phyloP scores from a whole-genome alignment of 2,329 filamentous ascomycete genomes.

The Tolypocladium amazonense region DNA sequence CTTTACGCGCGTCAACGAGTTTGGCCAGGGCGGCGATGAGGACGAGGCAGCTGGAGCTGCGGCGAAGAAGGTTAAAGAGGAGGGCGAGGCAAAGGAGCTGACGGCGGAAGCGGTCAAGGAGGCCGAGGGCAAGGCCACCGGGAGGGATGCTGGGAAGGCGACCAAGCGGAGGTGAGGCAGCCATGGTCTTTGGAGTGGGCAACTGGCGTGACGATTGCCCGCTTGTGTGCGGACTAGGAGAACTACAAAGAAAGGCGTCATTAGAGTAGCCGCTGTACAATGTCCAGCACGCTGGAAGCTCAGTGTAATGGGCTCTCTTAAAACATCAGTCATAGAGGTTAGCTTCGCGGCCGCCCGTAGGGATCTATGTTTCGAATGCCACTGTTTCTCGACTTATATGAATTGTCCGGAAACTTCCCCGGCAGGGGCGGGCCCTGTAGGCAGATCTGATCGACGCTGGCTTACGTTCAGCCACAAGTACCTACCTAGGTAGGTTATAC shows the following conservation, averaged over 20 bases:
- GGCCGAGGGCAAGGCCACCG: constrained; percentile 34
- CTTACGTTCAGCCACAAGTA: not conserved
- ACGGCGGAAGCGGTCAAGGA: constrained; percentile 25
- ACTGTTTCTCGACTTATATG: not conserved
- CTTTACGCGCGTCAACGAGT: constrained; percentile 89
- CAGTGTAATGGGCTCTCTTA: not conserved
- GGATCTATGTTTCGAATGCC: not conserved
- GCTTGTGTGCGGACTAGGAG: not conserved
- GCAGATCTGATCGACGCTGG: not conserved
- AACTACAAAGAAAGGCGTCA: not conserved
- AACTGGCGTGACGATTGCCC: not conserved
- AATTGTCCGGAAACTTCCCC: not conserved
- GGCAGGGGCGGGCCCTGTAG: not conserved
- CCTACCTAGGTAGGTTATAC: too few relatives aligned
- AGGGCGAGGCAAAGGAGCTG: constrained; percentile 26
- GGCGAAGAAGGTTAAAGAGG: constrained; percentile 20
- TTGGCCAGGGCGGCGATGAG: constrained; percentile 95
- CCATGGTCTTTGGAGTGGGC: not conserved
- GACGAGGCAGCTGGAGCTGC: constrained; percentile 37
- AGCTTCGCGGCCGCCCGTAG: not conserved
- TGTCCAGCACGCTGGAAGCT: not conserved
- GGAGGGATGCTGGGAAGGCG: constrained; percentile 35
- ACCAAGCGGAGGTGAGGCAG: constrained; percentile 28
- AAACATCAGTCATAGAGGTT: not conserved
- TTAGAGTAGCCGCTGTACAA: too few relatives aligned